A percentile compares a stretch with the other conserved stretches of the same genome.
Conservation (phyloP, 257 asterid genomes). For the Nicotiana undulata region DNA sequence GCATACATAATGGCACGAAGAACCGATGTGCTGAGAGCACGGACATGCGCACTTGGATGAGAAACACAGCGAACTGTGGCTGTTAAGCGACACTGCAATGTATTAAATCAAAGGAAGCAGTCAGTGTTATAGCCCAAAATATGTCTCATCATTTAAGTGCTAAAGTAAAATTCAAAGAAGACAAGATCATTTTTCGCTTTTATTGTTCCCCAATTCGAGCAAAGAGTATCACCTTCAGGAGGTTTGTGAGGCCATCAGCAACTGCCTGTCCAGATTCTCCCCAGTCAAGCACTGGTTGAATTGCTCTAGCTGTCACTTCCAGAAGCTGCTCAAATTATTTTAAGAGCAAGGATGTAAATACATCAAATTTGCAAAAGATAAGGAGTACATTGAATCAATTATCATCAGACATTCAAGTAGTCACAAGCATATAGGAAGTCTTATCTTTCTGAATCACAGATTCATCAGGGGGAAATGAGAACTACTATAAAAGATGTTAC, state of each 20-base stretch:
- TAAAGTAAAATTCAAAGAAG: background rate
- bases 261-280: constrained; percentile 89
- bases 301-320: constrained; percentile 95
- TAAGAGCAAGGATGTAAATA: constrained; percentile 17
- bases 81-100: constrained; percentile 81
- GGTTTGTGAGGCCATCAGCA: constrained; percentile 89
- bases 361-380: background rate
- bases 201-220: background rate
- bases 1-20: constrained; percentile 77
- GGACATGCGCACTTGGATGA: constrained; percentile 94
- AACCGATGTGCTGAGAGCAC: constrained; percentile 93
- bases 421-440: background rate
- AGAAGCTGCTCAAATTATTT: constrained; percentile 45
- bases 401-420: background rate
- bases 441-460: background rate
- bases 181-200: background rate
- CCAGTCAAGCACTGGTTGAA: constrained; percentile 87
- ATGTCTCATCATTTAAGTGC: background rate
- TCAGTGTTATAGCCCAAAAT: background rate
- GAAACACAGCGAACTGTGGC: constrained; percentile 92
- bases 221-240: constrained; percentile 62
- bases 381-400: constrained; percentile 3
- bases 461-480: background rate
- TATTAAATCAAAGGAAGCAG: background rate
- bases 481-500: constrained; percentile 16